Evolutionary conservation across 331 rosid species (phyloP).

Genomic region (Quercus lobata): DNA sequence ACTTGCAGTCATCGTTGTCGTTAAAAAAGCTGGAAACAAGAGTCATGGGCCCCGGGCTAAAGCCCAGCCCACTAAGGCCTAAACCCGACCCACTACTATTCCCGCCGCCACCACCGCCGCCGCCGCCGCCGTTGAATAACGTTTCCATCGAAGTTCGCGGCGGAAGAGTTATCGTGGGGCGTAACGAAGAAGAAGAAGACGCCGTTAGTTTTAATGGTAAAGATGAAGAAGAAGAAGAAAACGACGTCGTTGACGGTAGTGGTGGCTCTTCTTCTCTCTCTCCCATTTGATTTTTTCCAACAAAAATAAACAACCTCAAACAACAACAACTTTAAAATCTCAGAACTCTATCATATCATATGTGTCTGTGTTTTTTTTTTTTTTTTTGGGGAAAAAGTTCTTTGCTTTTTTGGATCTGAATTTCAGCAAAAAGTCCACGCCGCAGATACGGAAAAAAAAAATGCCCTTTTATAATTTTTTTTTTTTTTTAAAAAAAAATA

Average conservation of each 20-base stretch:
- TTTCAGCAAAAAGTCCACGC: conserved; percentile 40
- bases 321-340: too few species aligned
- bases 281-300: conserved; percentile 26
- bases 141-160: conserved; percentile 55
- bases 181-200: conserved; percentile 11
- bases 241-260: conserved; percentile 6
- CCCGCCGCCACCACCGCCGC: neutral
- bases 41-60: conserved; percentile 92
- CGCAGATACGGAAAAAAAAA: conserved; percentile 7
- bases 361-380: neutral
- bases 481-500: neutral
- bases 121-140: conserved; percentile 34
- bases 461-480: neutral
- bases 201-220: conserved; percentile 23
- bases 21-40: conserved; percentile 56
- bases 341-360: neutral
- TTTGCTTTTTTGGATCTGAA: conserved; percentile 24
- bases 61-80: conserved; percentile 21
- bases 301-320: neutral
- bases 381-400: neutral
- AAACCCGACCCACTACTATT: too few species aligned
- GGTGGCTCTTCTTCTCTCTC: conserved; percentile 27
- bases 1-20: conserved; percentile 57
- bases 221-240: neutral
- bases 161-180: conserved; percentile 54